Conservation (phyloP, 139 green algal species). For the Nannochloris sp. region DNA sequence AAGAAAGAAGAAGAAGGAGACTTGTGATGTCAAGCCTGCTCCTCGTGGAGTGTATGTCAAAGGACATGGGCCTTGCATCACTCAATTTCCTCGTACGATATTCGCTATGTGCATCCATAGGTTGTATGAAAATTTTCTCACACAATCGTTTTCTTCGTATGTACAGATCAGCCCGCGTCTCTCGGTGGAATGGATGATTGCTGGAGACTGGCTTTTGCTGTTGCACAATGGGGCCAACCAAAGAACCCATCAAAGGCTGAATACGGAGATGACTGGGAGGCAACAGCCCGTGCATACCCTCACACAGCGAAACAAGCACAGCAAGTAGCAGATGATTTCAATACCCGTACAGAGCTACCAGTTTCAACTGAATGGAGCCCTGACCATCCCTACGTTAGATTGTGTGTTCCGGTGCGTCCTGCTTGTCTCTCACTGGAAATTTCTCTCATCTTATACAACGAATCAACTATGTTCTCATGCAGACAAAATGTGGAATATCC, state of each 20-base stretch:
- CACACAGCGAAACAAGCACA: neutral
- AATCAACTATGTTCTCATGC: neutral
- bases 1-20: slow-evolving; percentile 1
- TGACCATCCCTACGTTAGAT: neutral
- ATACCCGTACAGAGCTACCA: neutral
- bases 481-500: neutral
- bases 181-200: neutral
- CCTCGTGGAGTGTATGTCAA: neutral
- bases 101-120: no score
- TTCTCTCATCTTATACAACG: neutral
- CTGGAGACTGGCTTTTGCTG: slow-evolving; percentile 1
- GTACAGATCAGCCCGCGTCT: neutral
- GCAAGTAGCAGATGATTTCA: slow-evolving; percentile 2
- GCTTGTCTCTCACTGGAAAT: neutral
- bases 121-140: neutral
- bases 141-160: neutral
- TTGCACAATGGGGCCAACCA: neutral
- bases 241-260: neutral
- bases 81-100: neutral
- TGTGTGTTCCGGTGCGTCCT: slow-evolving; percentile 1
- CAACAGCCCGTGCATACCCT: neutral
- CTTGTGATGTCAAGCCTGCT: neutral
- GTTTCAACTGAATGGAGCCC: neutral
- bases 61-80: neutral
- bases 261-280: slow-evolving; percentile 4